These are phyloP conservation scores for Geoglossum cookeanum DNA, from an alignment of 2,329 filamentous ascomycete genomes.

Conservation along the genomic window DNA sequence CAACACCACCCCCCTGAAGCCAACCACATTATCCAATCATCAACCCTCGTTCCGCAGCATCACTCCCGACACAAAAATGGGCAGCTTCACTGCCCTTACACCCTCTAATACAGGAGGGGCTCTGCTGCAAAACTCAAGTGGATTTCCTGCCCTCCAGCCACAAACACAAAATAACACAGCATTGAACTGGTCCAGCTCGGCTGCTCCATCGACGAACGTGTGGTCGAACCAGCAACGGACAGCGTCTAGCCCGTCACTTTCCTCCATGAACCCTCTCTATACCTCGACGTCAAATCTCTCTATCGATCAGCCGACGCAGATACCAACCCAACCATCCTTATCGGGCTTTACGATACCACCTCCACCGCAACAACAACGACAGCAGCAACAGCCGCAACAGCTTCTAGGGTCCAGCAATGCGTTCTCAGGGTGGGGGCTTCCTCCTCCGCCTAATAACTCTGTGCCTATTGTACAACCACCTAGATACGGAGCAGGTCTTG, in stretches of 20 bases:
- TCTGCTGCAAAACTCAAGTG: constrained; percentile 11
- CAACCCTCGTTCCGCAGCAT: constrained; percentile 23
- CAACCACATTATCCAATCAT: constrained; percentile 9
- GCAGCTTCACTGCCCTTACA: constrained; percentile 27
- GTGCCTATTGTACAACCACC: not conserved
- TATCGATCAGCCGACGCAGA: not conserved
- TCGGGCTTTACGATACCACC: not conserved
- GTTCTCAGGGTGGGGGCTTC: not conserved
- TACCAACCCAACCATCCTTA: not conserved
- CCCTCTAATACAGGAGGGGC: constrained; percentile 21
- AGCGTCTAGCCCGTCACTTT: not conserved
- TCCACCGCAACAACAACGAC: not conserved
- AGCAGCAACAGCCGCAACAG: not conserved
- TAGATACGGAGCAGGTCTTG: constrained; percentile 6
- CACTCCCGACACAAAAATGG: constrained; percentile 31
- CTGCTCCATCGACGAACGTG: not conserved
- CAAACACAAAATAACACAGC: not conserved
- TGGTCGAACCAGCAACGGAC: not conserved
- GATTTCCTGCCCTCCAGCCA: constrained; percentile 9
- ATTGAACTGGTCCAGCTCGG: not conserved
- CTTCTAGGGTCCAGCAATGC: not conserved
- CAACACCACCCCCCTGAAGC: not conserved
- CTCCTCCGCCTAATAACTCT: not conserved
- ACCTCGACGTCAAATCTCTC: not conserved
- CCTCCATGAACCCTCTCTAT: not conserved